phyloP scores from a whole-genome alignment of 495 filamentous ascomycete genomes.

The Lophium mytilinum region DNA sequence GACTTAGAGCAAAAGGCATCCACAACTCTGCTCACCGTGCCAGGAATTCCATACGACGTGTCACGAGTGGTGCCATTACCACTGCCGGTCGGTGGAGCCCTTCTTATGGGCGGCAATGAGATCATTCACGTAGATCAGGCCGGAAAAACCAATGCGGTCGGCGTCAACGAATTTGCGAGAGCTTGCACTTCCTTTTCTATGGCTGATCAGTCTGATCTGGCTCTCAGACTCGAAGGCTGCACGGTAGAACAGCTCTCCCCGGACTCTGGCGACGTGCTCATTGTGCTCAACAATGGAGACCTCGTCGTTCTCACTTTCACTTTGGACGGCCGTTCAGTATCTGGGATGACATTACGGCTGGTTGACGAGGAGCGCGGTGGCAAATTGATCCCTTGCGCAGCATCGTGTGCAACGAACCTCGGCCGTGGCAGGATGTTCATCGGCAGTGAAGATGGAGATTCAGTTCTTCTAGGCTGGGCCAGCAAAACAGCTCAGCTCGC shows the following conservation, averaged over 20 bases:
- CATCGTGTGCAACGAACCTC: slow-evolving; percentile 61
- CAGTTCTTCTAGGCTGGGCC: slow-evolving; percentile 71
- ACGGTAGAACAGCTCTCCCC: slow-evolving; percentile 64
- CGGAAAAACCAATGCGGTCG: slow-evolving; percentile 85
- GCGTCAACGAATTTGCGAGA: slow-evolving; percentile 84
- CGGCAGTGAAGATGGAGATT: slow-evolving; percentile 78
- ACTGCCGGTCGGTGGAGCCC: slow-evolving; percentile 75
- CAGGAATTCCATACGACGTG: slow-evolving; percentile 79
- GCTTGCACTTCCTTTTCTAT: slow-evolving; percentile 71
- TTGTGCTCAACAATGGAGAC: slow-evolving; percentile 71
- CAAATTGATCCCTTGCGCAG: slow-evolving; percentile 49
- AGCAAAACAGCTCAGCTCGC: slow-evolving; percentile 44
- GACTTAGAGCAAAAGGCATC: slow-evolving; percentile 91
- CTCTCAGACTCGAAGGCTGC: slow-evolving; percentile 75
- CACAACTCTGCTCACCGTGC: slow-evolving; percentile 81
- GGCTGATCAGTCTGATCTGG: slow-evolving; percentile 74
- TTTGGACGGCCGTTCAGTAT: slow-evolving; percentile 88
- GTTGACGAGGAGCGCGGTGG: slow-evolving; percentile 54
- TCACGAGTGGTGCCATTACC: slow-evolving; percentile 78
- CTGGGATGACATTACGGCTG: slow-evolving; percentile 62
- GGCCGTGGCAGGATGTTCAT: slow-evolving; percentile 69
- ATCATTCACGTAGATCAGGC: slow-evolving; percentile 94
- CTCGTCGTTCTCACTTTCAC: slow-evolving; percentile 72
- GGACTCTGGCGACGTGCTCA: slow-evolving; percentile 69
- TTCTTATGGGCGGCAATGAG: slow-evolving; percentile 82